phyloP scores from a whole-genome alignment of 176 grass and related monocot species.

The Carex parvula region DNA sequence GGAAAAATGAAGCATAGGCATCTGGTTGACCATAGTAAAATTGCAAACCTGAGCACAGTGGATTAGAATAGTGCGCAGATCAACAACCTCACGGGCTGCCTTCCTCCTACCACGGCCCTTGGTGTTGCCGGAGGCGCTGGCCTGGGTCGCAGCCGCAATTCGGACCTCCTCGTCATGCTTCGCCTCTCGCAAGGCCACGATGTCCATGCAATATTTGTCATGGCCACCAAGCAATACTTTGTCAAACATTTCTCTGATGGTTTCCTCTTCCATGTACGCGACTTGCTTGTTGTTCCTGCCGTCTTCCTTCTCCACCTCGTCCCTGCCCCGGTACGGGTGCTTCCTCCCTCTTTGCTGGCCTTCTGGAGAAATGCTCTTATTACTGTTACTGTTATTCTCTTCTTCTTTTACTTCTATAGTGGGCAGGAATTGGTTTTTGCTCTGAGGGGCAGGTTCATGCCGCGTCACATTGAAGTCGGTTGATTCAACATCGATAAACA shows the following conservation, averaged over 20 bases:
- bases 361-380: neutral
- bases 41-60: conserved; percentile 37
- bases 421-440: neutral
- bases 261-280: conserved; percentile 30
- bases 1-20: neutral
- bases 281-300: conserved; percentile 60
- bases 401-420: conserved; percentile 29
- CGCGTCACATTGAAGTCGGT: neutral
- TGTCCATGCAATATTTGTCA: conserved; percentile 10
- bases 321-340: conserved; percentile 37
- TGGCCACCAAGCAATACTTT: conserved; percentile 30
- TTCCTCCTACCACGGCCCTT: conserved; percentile 30
- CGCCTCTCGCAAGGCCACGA: conserved; percentile 40
- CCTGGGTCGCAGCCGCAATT: conserved; percentile 16
- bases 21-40: neutral
- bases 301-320: conserved; percentile 39
- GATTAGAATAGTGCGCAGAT: conserved; percentile 49
- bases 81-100: conserved; percentile 39
- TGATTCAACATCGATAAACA: conserved; percentile 24
- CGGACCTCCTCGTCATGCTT: conserved; percentile 39
- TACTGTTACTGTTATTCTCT: conserved; percentile 19
- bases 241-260: conserved; percentile 42
- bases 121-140: conserved; percentile 8
- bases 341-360: conserved; percentile 39
- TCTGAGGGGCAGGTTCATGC: neutral